Evolutionary conservation across 2,329 filamentous ascomycete species (phyloP).

Genomic region (Talaromyces pinophilus): DNA sequence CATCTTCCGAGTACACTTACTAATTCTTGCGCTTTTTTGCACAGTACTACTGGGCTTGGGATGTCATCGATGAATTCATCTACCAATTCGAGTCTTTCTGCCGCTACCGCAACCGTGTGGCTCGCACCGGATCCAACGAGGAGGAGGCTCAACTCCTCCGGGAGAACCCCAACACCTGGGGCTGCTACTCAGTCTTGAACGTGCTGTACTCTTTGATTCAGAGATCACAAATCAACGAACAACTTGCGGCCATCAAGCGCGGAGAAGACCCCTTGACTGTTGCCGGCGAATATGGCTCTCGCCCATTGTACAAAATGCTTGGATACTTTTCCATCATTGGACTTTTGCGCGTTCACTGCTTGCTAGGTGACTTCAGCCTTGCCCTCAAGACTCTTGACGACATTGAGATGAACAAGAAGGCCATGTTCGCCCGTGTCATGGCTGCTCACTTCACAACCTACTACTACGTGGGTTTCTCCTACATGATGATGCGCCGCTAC

Average conservation of each 20-base stretch:
- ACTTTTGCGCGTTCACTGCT: conserved; percentile 89
- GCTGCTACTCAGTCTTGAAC: conserved; percentile 98
- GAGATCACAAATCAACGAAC: conserved; percentile 95
- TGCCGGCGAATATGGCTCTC: conserved; percentile 91
- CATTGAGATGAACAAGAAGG: conserved; percentile 99
- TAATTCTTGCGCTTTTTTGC: conserved; percentile 2
- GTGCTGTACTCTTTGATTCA: conserved; percentile 99
- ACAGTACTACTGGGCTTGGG: conserved; percentile 99
- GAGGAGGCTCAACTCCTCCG: conserved; percentile 89
- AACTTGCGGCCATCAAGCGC: conserved; percentile 90
- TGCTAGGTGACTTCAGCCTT: conserved; percentile 96
- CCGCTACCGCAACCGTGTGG: conserved; percentile 89
- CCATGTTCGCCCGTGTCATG: conserved; percentile 99
- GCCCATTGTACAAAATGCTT: conserved; percentile 95
- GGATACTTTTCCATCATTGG: conserved; percentile 99
- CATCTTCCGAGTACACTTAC: background rate
- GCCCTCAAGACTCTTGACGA: conserved; percentile 98
- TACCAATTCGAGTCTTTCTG: conserved; percentile 99
- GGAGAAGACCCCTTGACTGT: conserved; percentile 86
- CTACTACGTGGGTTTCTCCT: conserved; percentile 99
- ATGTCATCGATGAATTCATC: conserved; percentile 99
- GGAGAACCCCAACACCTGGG: conserved; percentile 99
- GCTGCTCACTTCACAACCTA: conserved; percentile 99
- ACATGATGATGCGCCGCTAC: conserved; percentile 99
- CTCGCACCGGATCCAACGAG: conserved; percentile 76